Evolutionary conservation across 805 yeast genomes (phyloP), one percentile per base, ranked within the genome.

Genomic region (Teunomyces stri): DNA sequence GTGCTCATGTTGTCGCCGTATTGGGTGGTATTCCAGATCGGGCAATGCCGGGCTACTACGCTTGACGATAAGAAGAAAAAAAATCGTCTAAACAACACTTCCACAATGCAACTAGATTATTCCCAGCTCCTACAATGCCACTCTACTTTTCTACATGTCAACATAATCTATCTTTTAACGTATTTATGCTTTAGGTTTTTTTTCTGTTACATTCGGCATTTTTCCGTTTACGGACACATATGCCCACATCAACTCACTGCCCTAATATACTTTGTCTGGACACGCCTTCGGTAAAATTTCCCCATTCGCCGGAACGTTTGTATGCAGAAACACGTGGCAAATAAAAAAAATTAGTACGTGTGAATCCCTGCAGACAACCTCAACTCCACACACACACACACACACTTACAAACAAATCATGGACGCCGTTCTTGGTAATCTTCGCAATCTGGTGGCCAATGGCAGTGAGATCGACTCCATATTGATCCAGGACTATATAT

Each of bases 401-500:
- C 20, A 6, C 25, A 21, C 5, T 3, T 6, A 6, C 7, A 4
- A 4, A 20, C 5, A 4, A 4, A 20, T 20, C 22, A 22, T 25
- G 27, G 27, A 25, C 27, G 6, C 27, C 9, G 27, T 25, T 25
- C 11, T 25, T 7, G 6, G 27, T 9, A 25, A 9, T 9, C 27
- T 25, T 9, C 27, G 27, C 11, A 2, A 25, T 25, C 4, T 7
- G 10, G 11, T 25, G 11, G 27, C 27, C 27, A 25, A 25, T 9
- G 11, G 27, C 10, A 3, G 9, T 6, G 11, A 25, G 27, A 7
- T 25, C 29, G 25, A 4, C 22, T 2, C 31, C 20, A 5, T 9
- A 15, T 47, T 22, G 21, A 29, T 16, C 5, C 41, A 9, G 29
- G 16, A 6, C 42, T 47, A 40, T 27, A 15, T 44, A 11, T 37